These are phyloP conservation scores for Psilocybe sp. DNA, from an alignment of 768 basidiomycete species.

Conservation along the genomic window DNA sequence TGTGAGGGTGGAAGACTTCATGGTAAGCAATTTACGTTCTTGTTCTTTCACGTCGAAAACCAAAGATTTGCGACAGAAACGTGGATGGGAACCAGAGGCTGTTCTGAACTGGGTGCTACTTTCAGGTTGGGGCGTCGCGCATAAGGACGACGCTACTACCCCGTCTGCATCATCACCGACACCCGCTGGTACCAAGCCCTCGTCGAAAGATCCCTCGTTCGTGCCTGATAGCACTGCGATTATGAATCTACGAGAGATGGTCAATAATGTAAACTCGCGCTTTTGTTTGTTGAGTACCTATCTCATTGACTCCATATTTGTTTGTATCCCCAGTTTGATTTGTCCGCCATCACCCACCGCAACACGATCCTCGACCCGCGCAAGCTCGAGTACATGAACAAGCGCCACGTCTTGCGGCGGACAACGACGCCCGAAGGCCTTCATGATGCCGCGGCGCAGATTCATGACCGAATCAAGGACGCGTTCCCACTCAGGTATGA, in stretches of 20 bases:
- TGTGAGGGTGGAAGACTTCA: conserved; percentile 82
- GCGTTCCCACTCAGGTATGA: conserved; percentile 58
- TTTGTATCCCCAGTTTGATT: conserved; percentile 57
- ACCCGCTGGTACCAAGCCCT: background rate
- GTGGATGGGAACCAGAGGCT: conserved; percentile 89
- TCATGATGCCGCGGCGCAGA: conserved; percentile 49
- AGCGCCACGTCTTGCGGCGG: conserved; percentile 69
- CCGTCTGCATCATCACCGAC: background rate
- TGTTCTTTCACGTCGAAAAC: background rate
- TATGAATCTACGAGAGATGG: conserved; percentile 65
- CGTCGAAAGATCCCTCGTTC: conserved; percentile 21
- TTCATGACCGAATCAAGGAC: conserved; percentile 49
- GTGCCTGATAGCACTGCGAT: conserved; percentile 67
- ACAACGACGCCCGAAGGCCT: conserved; percentile 52
- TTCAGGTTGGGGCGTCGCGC: conserved; percentile 85
- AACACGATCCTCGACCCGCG: conserved; percentile 75
- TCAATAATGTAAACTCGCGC: conserved; percentile 43
- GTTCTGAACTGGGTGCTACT: conserved; percentile 92
- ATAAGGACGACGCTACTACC: conserved; percentile 15
- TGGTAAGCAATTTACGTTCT: conserved; percentile 43
- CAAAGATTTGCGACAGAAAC: conserved; percentile 42
- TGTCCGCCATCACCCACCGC: conserved; percentile 74
- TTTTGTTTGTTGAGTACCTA: background rate
- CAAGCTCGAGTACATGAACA: conserved; percentile 88
- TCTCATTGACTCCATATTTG: background rate